Conservation (phyloP, 192 early-diverging fungal species). For the Physocladia obscura region DNA sequence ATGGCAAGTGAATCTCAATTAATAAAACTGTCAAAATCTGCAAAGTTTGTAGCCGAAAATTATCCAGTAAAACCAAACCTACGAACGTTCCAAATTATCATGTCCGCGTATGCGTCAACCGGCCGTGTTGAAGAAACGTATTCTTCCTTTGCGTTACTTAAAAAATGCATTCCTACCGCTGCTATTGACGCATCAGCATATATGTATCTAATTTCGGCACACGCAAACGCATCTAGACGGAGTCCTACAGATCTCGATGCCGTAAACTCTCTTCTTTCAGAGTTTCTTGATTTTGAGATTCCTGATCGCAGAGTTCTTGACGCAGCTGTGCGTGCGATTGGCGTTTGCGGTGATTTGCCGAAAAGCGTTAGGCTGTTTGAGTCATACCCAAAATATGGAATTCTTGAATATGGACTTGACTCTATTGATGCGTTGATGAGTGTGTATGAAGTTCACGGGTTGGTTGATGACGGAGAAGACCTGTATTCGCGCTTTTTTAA, state of each 20-base stretch:
- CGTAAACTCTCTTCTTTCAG: not conserved
- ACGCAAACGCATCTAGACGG: not conserved
- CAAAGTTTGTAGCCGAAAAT: not conserved
- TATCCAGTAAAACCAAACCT: conserved; percentile 8
- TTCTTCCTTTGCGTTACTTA: not conserved
- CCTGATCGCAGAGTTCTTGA: conserved; percentile 17
- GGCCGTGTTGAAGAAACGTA: conserved; percentile 3
- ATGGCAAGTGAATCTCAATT: not conserved
- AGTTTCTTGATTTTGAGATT: not conserved
- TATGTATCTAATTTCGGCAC: not conserved
- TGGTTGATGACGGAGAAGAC: not conserved
- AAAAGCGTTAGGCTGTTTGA: not conserved
- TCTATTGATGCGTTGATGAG: conserved; percentile 11
- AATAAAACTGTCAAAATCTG: not conserved
- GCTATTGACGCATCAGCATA: not conserved
- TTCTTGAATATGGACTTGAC: conserved; percentile 10
- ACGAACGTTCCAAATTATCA: conserved; percentile 15
- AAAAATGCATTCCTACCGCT: not conserved
- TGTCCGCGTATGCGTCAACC: conserved; percentile 8
- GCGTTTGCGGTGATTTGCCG: conserved; percentile 16
- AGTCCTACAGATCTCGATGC: not conserved
- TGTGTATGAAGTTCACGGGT: conserved; percentile 19
- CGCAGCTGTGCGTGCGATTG: conserved; percentile 24
- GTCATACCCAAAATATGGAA: not conserved
- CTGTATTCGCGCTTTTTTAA: not conserved